A percentile compares a stretch with the other conserved stretches of the same genome.
phyloP scores from a whole-genome alignment of 164 flowering plant species.

The Taxillus chinensis region DNA sequence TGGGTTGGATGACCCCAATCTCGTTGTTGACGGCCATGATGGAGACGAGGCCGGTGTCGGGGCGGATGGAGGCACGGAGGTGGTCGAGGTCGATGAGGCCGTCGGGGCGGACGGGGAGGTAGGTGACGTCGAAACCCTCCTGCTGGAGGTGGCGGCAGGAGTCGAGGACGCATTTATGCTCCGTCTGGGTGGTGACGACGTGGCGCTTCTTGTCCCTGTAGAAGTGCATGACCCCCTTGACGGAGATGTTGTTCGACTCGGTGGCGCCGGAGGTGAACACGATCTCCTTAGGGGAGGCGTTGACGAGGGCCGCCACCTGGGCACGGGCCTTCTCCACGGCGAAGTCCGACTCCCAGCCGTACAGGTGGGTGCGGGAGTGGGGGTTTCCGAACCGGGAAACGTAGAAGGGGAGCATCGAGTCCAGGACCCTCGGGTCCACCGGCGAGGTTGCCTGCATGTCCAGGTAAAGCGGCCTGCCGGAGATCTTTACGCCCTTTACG shows the following conservation, averaged over 20 bases:
- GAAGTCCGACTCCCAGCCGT: constrained; percentile 91
- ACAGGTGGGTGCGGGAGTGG: constrained; percentile 92
- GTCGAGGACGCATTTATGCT: constrained; percentile 97
- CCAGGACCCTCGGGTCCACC: constrained; percentile 85
- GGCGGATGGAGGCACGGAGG: constrained; percentile 45
- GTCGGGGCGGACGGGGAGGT: constrained; percentile 65
- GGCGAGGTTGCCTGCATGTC: constrained; percentile 97
- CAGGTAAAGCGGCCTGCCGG: constrained; percentile 79
- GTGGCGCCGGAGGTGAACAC: constrained; percentile 98
- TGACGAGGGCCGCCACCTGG: constrained; percentile 62
- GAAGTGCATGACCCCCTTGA: constrained; percentile 83
- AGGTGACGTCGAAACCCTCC: constrained; percentile 83
- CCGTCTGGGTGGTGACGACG: constrained; percentile 91
- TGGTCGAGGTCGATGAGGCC: constrained; percentile 63
- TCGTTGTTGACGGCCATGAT: constrained; percentile 92
- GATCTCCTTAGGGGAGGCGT: constrained; percentile 84
- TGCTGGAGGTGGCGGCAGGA: constrained; percentile 89
- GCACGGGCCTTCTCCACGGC: constrained; percentile 78
- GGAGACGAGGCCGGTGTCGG: constrained; percentile 81
- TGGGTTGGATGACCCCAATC: constrained; percentile 90
- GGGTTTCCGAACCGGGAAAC: constrained; percentile 79
- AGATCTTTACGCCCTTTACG: constrained; percentile 77
- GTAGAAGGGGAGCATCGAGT: constrained; percentile 80
- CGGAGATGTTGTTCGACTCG: constrained; percentile 84
- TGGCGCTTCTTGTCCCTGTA: constrained; percentile 69